Evolutionary conservation across 176 grass and related monocot genomes (phyloP).

Genomic region (Coix lacrymajobi): DNA sequence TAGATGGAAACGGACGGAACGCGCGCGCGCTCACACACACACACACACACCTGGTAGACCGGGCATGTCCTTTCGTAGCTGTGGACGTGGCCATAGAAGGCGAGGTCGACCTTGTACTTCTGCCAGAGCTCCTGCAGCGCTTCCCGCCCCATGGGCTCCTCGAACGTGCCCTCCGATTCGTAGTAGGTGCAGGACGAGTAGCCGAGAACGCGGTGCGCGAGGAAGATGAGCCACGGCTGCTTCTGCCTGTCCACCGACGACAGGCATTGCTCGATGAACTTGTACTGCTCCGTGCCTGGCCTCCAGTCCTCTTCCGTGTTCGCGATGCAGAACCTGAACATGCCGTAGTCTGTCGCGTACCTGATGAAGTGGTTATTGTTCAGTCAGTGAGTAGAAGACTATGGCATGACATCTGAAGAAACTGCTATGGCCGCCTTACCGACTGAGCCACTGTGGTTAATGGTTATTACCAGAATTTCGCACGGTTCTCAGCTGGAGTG

Average conservation of each 20-base stretch:
- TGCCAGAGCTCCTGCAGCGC: conserved; percentile 23
- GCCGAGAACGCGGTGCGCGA: conserved; percentile 19
- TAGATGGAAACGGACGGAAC: background rate
- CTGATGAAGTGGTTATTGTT: conserved; percentile 19
- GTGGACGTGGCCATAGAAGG: conserved; percentile 17
- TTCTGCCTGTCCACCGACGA: conserved; percentile 20
- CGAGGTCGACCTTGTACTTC: conserved; percentile 50
- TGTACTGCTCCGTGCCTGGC: conserved; percentile 19
- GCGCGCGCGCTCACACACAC: too few relatives aligned
- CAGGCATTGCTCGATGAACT: conserved; percentile 23
- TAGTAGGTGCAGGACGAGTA: conserved; percentile 13
- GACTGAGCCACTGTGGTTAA: background rate
- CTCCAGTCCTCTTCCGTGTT: conserved; percentile 15
- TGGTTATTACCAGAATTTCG: conserved; percentile 69
- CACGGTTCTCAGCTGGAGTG: conserved; percentile 82
- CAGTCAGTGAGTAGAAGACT: background rate
- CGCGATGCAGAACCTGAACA: conserved; percentile 18
- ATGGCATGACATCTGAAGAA: background rate
- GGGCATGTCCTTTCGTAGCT: conserved; percentile 22
- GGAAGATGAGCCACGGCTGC: conserved; percentile 30
- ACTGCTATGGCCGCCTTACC: background rate
- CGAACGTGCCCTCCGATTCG: background rate
- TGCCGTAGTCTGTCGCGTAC: conserved; percentile 43
- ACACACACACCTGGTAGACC: background rate
- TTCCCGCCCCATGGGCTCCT: conserved; percentile 19